A percentile compares a stretch with the other conserved stretches of the same genome.
phyloP scores from a whole-genome alignment of 805 yeast genomes.

The Priceomyces castillae region DNA sequence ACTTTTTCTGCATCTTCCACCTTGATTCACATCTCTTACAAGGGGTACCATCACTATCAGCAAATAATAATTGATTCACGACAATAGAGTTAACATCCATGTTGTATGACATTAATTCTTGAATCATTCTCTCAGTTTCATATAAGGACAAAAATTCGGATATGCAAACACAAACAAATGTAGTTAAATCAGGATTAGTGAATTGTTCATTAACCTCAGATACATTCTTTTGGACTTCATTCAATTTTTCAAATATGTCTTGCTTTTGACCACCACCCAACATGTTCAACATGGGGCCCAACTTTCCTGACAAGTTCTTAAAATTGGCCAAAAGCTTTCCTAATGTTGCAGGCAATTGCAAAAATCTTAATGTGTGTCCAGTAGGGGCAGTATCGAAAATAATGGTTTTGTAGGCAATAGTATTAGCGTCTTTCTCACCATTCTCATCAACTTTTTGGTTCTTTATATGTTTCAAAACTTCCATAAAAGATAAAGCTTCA shows the following conservation, averaged over 20 bases:
- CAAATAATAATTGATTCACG: conserved; percentile 88
- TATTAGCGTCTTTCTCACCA: conserved; percentile 22
- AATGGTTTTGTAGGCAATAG: conserved; percentile 67
- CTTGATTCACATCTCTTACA: conserved; percentile 92
- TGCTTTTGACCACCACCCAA: conserved; percentile 65
- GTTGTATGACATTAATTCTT: conserved; percentile 88
- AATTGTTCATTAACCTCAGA: conserved; percentile 90
- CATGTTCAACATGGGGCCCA: conserved; percentile 87
- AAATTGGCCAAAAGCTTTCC: conserved; percentile 85
- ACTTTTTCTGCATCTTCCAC: conserved; percentile 94
- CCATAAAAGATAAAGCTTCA: conserved; percentile 97
- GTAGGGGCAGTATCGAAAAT: conserved; percentile 99
- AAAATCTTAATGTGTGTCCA: conserved; percentile 93
- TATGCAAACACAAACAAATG: conserved; percentile 94
- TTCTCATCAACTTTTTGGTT: conserved; percentile 45
- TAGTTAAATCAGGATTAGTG: conserved; percentile 93
- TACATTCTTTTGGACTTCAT: conserved; percentile 76
- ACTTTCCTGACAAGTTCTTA: conserved; percentile 76
- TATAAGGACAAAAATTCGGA: conserved; percentile 94
- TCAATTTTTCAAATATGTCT: conserved; percentile 76
- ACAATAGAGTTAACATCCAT: conserved; percentile 97
- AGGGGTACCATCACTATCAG: conserved; percentile 67
- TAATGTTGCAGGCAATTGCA: conserved; percentile 90
- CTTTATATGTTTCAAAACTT: conserved; percentile 94
- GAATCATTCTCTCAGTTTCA: conserved; percentile 97